These are phyloP conservation scores for Phytopythium helicoides DNA, from an alignment of 352 stramenopile genomes.

Conservation along the genomic window DNA sequence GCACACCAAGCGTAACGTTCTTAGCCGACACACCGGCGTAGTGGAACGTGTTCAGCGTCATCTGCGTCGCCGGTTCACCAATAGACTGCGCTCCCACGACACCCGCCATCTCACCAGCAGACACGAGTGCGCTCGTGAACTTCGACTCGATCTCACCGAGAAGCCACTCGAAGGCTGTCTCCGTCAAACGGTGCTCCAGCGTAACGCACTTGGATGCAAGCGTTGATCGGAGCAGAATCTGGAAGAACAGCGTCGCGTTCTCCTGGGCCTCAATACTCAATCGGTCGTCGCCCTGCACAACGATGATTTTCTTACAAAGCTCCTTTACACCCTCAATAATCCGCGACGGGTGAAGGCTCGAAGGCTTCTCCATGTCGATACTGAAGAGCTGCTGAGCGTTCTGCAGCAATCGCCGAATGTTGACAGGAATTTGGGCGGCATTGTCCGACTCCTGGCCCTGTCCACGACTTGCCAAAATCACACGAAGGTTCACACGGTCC, in stretches of 20 bases:
- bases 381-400: slow-evolving; percentile 95
- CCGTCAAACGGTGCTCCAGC: slow-evolving; percentile 94
- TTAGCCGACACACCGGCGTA: slow-evolving; percentile 99
- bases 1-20: slow-evolving; percentile 99
- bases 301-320: slow-evolving; percentile 94
- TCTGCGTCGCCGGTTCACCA: slow-evolving; percentile 99
- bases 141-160: slow-evolving; percentile 97
- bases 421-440: slow-evolving; percentile 90
- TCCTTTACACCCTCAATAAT: slow-evolving; percentile 92
- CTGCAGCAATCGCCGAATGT: slow-evolving; percentile 94
- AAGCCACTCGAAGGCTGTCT: slow-evolving; percentile 95
- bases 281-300: slow-evolving; percentile 94
- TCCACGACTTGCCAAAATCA: slow-evolving; percentile 95
- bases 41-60: slow-evolving; percentile 99
- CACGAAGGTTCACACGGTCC: slow-evolving; percentile 92
- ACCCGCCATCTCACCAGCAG: slow-evolving; percentile 97
- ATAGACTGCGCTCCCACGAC: slow-evolving; percentile 99
- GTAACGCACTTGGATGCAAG: slow-evolving; percentile 96
- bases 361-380: slow-evolving; percentile 92
- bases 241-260: slow-evolving; percentile 98
- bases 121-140: slow-evolving; percentile 95
- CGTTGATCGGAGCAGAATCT: slow-evolving; percentile 95
- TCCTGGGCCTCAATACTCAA: slow-evolving; percentile 96
- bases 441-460: slow-evolving; percentile 92
- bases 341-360: slow-evolving; percentile 89